A percentile compares a stretch with the other conserved stretches of the same genome.
Conservation (phyloP, 2,329 filamentous ascomycete species). For the Colletotrichum horii region DNA sequence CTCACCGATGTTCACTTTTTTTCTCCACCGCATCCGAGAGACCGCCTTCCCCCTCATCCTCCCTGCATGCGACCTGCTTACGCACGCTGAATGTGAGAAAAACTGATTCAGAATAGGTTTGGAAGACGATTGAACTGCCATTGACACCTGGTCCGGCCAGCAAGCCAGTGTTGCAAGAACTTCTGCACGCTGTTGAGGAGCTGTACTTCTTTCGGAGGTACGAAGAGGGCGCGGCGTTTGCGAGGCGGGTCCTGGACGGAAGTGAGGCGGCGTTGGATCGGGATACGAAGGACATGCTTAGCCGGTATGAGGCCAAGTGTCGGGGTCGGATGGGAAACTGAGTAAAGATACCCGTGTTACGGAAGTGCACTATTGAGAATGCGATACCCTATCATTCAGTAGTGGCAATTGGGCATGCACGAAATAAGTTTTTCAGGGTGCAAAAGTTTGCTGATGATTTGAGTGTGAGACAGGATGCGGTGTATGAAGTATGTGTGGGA, state of each 20-base stretch:
- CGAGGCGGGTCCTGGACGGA: conserved; percentile 37
- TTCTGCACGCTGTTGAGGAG: conserved; percentile 62
- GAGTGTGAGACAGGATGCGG: background rate
- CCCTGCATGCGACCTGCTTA: background rate
- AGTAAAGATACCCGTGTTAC: background rate
- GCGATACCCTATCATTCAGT: background rate
- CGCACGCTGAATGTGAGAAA: background rate
- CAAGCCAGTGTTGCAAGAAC: conserved; percentile 55
- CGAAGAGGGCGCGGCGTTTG: conserved; percentile 48
- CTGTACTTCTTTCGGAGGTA: conserved; percentile 60
- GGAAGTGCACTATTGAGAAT: background rate
- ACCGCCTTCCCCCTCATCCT: background rate
- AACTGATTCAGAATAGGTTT: conserved; percentile 41
- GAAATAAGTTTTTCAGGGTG: background rate
- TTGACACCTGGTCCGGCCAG: conserved; percentile 34
- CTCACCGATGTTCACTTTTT: background rate
- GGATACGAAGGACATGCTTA: conserved; percentile 46
- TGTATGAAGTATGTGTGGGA: background rate
- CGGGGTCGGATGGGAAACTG: conserved; percentile 28
- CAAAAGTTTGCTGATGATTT: background rate
- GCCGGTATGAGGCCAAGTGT: conserved; percentile 49
- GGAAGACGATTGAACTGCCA: conserved; percentile 47
- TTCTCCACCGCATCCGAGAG: background rate
- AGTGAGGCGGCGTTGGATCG: conserved; percentile 41
- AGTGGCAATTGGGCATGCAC: background rate